Percentiles rank a stretch among this genome's conserved stretches.
Evolutionary conservation across 208 protist genomes (phyloP).

Genomic region (Herpetomonas samuelpessoai): DNA sequence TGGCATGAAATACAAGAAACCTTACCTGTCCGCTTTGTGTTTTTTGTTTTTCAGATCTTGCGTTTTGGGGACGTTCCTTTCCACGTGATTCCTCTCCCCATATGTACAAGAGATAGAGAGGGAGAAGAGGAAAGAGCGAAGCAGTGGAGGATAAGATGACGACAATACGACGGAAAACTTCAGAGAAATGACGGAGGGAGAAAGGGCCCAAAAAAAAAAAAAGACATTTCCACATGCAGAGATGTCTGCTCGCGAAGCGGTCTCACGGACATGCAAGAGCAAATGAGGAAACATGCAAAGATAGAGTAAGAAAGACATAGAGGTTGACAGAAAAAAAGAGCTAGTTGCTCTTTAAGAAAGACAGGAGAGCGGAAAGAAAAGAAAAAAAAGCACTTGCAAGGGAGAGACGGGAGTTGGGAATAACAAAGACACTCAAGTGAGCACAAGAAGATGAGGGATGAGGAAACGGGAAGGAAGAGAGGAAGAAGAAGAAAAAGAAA

Average conservation of each 20-base stretch:
- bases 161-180: background rate
- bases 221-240: too few species aligned
- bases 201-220: background rate
- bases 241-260: too few species aligned
- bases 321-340: background rate
- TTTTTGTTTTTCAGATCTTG: too few species aligned
- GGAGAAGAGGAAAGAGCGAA: too few species aligned
- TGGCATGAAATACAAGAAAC: too few species aligned
- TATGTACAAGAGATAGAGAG: too few species aligned
- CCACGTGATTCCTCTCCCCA: too few species aligned
- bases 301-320: background rate
- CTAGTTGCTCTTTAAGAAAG: background rate
- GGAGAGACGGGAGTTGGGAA: background rate
- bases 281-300: background rate
- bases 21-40: too few species aligned
- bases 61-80: too few species aligned
- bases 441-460: background rate
- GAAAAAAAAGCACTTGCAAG: slow-evolving; percentile 1
- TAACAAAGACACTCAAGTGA: background rate
- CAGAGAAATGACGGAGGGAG: background rate
- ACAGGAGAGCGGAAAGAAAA: slow-evolving; percentile 3
- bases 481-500: slow-evolving; percentile 18
- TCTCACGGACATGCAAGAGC: too few species aligned
- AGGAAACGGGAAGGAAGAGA: background rate
- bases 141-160: background rate